Percentiles rank a stretch among this genome's conserved stretches.
phyloP scores from a whole-genome alignment of 2,329 filamentous ascomycete species.

The Chlorencoelia australis region DNA sequence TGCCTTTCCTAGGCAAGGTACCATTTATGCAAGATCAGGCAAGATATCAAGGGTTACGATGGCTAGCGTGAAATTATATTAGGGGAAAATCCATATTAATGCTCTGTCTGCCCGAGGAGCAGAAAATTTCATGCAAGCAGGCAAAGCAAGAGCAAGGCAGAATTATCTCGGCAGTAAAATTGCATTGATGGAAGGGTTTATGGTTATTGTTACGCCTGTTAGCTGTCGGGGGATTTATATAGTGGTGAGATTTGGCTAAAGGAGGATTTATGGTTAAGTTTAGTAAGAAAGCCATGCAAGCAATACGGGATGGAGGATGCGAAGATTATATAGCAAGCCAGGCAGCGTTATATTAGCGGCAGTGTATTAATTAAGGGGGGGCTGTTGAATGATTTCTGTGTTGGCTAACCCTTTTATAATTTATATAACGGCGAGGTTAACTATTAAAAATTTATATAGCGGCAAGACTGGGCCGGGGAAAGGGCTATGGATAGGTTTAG shows the following conservation, averaged over 20 bases:
- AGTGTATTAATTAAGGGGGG: not conserved
- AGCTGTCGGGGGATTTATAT: slow-evolving; percentile 2
- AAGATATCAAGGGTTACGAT: not conserved
- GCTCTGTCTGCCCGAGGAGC: not conserved
- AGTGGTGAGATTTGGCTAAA: not conserved
- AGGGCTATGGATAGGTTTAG: slow-evolving; percentile 8
- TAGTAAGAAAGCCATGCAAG: too few relatives aligned
- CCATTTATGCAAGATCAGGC: not conserved
- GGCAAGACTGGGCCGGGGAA: slow-evolving; percentile 8
- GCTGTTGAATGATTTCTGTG: not conserved
- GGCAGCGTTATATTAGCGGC: not conserved
- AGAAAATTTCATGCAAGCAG: not conserved
- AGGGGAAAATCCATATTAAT: not conserved
- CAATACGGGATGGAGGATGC: not conserved
- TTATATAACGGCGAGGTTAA: not conserved
- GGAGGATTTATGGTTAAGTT: not conserved
- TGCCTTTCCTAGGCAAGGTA: too few relatives aligned
- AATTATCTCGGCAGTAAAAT: too few relatives aligned
- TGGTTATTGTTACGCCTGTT: slow-evolving; percentile 1
- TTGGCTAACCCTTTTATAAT: not conserved
- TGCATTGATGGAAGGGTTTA: slow-evolving; percentile 1
- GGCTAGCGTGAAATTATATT: not conserved
- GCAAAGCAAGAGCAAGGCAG: not conserved
- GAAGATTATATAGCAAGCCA: not conserved
- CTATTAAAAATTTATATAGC: not conserved